Base-by-base conservation (phyloP, 768 basidiomycete genomes). In the Coprinopsis cinerea region DNA sequence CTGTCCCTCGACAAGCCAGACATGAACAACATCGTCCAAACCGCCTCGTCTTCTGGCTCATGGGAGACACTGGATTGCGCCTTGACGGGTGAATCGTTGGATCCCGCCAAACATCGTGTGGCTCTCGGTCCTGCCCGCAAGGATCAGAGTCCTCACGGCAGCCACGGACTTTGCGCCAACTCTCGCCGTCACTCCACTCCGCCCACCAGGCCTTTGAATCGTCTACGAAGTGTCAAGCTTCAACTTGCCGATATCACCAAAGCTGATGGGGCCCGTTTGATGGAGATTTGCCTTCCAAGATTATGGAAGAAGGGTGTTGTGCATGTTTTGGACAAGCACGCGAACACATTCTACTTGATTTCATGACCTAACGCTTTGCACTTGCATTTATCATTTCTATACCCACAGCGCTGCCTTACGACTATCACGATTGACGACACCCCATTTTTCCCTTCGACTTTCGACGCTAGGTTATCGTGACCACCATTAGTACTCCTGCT, bases 61-160 rank as follows among this genome's bases (percentile, higher is more conserved):
- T 49, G 48, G 48, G 48, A 49, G 14, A 13, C 10, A 6, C 17
- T 49, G 9, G 48, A 49, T 42, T 17, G 37, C 18, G 37, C 25
- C 15, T 30, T 49, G 20, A 26, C 48, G 15, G 37, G 37, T 32
- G 7, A 15, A 26, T 22, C 18, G 26, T 18, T 11, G 35, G 18
- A 11, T 24, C 20, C 24, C 22, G 26, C 10, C 2, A 9, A 7
- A 15, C 30, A 32, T 32, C 7, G 9, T 10, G 28, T 13, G 9
- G 30, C 45, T 20, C 14, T 10, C 22, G 7, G 23, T 30, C 20
- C n/a, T 4, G 13, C 28, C 24, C n/a, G 15, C 14, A 24, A 2
- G 20, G 20, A 23, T 14, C 18, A 25, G 42, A 25, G 15, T 24
- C 42, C 17, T 14, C 42, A 14, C 10, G 18, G 14, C 24, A 17